Evolutionary conservation across 2,329 filamentous ascomycete species (phyloP).

Genomic region (Calonectria hongkongensis): DNA sequence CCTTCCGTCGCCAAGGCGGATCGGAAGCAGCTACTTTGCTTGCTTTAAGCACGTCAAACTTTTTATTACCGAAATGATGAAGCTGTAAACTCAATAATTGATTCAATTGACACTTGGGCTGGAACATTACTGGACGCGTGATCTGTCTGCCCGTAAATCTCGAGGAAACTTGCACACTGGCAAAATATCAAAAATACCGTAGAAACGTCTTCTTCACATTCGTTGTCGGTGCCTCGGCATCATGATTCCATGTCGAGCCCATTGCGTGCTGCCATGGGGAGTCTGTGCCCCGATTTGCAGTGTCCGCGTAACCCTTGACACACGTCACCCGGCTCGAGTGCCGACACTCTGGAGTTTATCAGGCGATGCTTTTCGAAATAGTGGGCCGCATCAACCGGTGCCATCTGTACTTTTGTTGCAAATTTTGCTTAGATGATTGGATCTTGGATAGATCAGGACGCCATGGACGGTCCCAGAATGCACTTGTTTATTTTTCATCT

Average conservation of each 20-base stretch:
- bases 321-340: slow-evolving; percentile 11
- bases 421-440: neutral
- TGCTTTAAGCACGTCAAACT: too few relatives aligned
- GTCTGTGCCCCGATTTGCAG: slow-evolving; percentile 21
- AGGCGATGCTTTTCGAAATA: neutral
- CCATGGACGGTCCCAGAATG: too few relatives aligned
- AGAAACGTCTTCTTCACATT: neutral
- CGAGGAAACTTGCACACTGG: neutral
- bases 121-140: too few relatives aligned
- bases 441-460: neutral
- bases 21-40: neutral
- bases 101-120: neutral
- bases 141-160: too few relatives aligned
- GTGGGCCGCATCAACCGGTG: neutral
- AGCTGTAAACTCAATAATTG: neutral
- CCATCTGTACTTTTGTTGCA: neutral
- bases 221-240: slow-evolving; percentile 4
- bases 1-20: neutral
- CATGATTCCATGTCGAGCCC: neutral
- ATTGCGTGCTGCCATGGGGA: slow-evolving; percentile 21
- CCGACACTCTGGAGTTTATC: slow-evolving; percentile 1
- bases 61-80: neutral
- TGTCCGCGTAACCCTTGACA: slow-evolving; percentile 13
- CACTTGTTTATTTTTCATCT: too few relatives aligned
- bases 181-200: neutral